A percentile compares a stretch with the other conserved stretches of the same genome.
phyloP scores from a whole-genome alignment of 192 early-diverging fungal genomes.

The Mortierella alpina region DNA sequence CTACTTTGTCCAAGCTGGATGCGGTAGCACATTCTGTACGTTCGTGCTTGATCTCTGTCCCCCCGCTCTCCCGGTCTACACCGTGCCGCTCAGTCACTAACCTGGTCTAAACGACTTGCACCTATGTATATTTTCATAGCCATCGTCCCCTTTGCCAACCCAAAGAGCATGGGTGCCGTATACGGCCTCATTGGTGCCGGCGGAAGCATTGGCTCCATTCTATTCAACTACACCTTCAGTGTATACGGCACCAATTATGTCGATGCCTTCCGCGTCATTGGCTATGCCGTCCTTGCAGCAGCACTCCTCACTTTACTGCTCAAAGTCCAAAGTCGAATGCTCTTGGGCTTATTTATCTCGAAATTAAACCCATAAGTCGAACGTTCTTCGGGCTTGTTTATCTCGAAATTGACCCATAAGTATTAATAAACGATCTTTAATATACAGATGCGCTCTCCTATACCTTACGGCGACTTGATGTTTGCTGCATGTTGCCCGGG shows the following conservation, averaged over 20 bases:
- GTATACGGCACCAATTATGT: conserved; percentile 37
- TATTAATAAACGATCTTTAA: no score
- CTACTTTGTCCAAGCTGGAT: conserved; percentile 62
- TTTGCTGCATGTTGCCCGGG: no score
- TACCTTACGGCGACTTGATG: no score
- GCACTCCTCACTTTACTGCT: conserved; percentile 48
- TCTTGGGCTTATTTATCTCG: conserved; percentile 28
- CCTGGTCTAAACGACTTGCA: background rate
- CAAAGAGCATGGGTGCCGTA: conserved; percentile 55
- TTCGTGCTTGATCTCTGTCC: background rate
- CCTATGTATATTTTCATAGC: conserved; percentile 1
- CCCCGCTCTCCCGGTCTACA: background rate
- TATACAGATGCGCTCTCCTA: no score
- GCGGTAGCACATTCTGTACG: conserved; percentile 67
- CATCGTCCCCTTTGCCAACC: conserved; percentile 69
- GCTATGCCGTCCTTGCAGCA: conserved; percentile 48
- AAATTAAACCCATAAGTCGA: conserved; percentile 21
- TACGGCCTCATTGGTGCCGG: conserved; percentile 73
- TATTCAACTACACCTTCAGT: conserved; percentile 66
- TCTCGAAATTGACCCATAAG: conserved; percentile 21
- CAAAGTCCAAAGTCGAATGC: conserved; percentile 27
- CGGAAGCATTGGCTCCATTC: conserved; percentile 68
- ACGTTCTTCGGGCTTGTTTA: no score
- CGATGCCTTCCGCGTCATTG: conserved; percentile 59
- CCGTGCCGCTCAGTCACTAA: background rate